A percentile compares a stretch with the other conserved stretches of the same genome.
Evolutionary conservation across 768 basidiomycete genomes (phyloP).

Genomic region (Boletus reticulatus): DNA sequence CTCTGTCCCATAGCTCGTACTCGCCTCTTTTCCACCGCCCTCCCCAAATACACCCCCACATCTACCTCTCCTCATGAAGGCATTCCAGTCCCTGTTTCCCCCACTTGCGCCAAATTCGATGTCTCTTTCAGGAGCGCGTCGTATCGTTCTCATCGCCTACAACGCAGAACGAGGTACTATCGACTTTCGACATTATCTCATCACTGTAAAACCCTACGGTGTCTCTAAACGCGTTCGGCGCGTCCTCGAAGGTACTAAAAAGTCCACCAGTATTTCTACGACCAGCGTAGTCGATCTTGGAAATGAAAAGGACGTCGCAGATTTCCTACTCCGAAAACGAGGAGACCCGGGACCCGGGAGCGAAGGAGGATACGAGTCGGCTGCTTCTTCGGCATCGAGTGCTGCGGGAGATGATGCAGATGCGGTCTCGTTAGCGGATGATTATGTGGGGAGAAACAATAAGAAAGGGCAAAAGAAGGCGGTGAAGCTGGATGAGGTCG

Average conservation of each 20-base stretch:
- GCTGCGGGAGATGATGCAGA: conserved; percentile 81
- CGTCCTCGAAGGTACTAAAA: conserved; percentile 65
- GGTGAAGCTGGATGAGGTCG: conserved; percentile 89
- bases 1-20: conserved; percentile 58
- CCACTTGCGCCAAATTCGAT: conserved; percentile 82
- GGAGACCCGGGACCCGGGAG: conserved; percentile 57
- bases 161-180: conserved; percentile 82
- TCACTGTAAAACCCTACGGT: conserved; percentile 93
- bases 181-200: conserved; percentile 92
- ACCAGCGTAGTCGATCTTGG: conserved; percentile 70
- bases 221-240: conserved; percentile 89
- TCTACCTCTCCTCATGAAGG: conserved; percentile 88
- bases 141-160: conserved; percentile 92
- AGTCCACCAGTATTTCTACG: conserved; percentile 21
- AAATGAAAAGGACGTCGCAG: conserved; percentile 91
- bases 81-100: conserved; percentile 95
- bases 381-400: conserved; percentile 78
- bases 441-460: conserved; percentile 95
- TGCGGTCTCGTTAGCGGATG: conserved; percentile 80
- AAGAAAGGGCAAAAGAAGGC: conserved; percentile 89
- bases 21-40: conserved; percentile 81
- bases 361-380: conserved; percentile 72
- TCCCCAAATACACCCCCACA: conserved; percentile 77
- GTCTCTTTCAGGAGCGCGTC: conserved; percentile 83
- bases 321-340: conserved; percentile 78